These are phyloP conservation scores for Gymnopilus dilepis DNA, from an alignment of 768 basidiomycete species.

Conservation along the genomic window DNA sequence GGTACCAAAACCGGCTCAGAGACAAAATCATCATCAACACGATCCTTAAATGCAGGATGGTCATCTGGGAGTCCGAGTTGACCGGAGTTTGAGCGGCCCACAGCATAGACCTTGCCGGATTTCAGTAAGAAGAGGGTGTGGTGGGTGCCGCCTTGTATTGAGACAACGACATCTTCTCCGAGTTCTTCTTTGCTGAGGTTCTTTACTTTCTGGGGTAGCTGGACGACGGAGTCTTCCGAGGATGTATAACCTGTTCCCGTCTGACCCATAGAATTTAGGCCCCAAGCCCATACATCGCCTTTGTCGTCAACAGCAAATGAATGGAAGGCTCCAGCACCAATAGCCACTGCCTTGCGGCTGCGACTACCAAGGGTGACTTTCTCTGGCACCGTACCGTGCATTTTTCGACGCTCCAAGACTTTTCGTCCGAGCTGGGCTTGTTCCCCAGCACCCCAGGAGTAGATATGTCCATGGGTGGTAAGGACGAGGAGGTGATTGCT, in stretches of 20 bases:
- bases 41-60: conserved; percentile 66
- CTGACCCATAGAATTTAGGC: conserved; percentile 91
- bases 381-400: conserved; percentile 89
- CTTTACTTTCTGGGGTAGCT: conserved; percentile 66
- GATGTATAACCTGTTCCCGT: conserved; percentile 63
- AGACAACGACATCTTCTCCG: conserved; percentile 62
- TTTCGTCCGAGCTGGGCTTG: conserved; percentile 91
- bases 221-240: conserved; percentile 56
- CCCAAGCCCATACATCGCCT: conserved; percentile 93
- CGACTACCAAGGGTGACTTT: conserved; percentile 77
- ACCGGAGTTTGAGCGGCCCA: conserved; percentile 82
- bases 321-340: conserved; percentile 85
- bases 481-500: conserved; percentile 90
- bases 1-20: conserved; percentile 66
- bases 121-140: conserved; percentile 90
- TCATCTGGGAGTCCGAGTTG: conserved; percentile 82
- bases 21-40: conserved; percentile 62
- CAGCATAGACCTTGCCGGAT: conserved; percentile 83
- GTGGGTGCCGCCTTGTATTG: conserved; percentile 85
- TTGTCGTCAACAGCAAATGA: conserved; percentile 89
- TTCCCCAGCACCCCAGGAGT: conserved; percentile 90
- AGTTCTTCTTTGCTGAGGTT: conserved; percentile 67
- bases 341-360: conserved; percentile 57
- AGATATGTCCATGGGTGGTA: conserved; percentile 86
- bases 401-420: conserved; percentile 85